Evolutionary conservation across 192 early-diverging fungal species (phyloP).

Genomic region (Backusella parvicylindrica): DNA sequence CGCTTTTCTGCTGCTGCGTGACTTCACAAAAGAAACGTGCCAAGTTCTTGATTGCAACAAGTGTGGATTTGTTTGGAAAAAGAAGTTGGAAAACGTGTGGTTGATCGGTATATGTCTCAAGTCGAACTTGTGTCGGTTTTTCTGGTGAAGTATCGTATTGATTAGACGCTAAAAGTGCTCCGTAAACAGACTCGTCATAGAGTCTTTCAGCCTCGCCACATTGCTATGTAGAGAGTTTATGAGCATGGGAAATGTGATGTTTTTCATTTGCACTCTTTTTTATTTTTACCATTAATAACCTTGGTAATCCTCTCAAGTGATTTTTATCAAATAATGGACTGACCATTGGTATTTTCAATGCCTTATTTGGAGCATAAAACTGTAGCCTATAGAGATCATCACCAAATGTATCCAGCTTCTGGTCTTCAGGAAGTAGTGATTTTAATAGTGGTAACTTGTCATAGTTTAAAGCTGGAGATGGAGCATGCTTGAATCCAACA

Average conservation of each 20-base stretch:
- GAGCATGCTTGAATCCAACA: slow-evolving; percentile 41
- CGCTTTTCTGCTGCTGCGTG: not conserved
- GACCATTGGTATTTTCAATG: slow-evolving; percentile 40
- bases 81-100: slow-evolving; percentile 51
- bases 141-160: not conserved
- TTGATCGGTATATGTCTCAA: slow-evolving; percentile 48
- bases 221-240: slow-evolving; percentile 20
- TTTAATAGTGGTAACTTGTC: slow-evolving; percentile 10
- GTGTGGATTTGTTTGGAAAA: slow-evolving; percentile 1
- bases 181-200: slow-evolving; percentile 46
- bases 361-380: slow-evolving; percentile 44
- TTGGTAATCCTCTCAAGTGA: slow-evolving; percentile 36
- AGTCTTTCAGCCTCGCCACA: slow-evolving; percentile 41
- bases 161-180: slow-evolving; percentile 34
- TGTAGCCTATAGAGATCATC: slow-evolving; percentile 36
- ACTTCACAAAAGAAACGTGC: slow-evolving; percentile 16
- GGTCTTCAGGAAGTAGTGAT: not conserved
- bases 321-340: slow-evolving; percentile 40
- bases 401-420: not conserved
- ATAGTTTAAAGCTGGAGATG: slow-evolving; percentile 29
- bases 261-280: no score
- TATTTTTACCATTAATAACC: slow-evolving; percentile 46
- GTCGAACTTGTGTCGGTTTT: slow-evolving; percentile 22
- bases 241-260: not conserved
- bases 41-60: slow-evolving; percentile 8